Base-by-base conservation (phyloP, 805 yeast genomes). In the Debaryomyces maramus region DNA sequence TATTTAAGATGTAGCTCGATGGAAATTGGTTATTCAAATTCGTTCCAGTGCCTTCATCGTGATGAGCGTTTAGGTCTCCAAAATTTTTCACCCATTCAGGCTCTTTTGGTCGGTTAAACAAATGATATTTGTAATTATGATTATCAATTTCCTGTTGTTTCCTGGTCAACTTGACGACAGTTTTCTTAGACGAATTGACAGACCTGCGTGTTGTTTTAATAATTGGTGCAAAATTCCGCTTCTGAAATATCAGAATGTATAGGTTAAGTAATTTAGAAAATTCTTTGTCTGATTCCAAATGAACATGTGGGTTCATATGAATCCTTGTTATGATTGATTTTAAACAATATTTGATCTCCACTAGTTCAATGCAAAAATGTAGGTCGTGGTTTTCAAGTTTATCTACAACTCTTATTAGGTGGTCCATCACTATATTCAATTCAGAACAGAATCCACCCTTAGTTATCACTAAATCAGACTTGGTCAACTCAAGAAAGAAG, bases 71-170 rank as follows among this genome's bases (percentile, higher is more conserved):
- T 17, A 16, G 10, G 16, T 24, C 38, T n/a, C 28, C 30, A 20
- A 41, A 41, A n/a, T 16, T 20, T 15, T 32, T 41, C 4, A 42
- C 26, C 42, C 42, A 34, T 16, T 33, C 41, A 3, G 39, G 42
- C 21, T 42, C 36, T 28, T 42, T 33, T 16, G 34, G 17, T 13
- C 31, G 29, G 22, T 36, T 36, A 4, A 15, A 13, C 13, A 42
- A 22, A 28, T 42, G 38, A 28, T 19, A 42, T 23, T 35, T 38
- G 24, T 42, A 42, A 27, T 42, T 38, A 5, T 30, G 22, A 16
- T 15, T 34, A 11, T 27, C 36, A 24, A 35, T 20, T 6, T 24
- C 29, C 3, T 20, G 18, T 7, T 28, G 30, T 17, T 28, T 33
- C 11, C 19, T 28, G 17, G 37, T 8, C 1, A 19, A 15, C 33